Conservation (phyloP, 1,139 yeast genomes). For the Wickerhamomyces sp. region DNA sequence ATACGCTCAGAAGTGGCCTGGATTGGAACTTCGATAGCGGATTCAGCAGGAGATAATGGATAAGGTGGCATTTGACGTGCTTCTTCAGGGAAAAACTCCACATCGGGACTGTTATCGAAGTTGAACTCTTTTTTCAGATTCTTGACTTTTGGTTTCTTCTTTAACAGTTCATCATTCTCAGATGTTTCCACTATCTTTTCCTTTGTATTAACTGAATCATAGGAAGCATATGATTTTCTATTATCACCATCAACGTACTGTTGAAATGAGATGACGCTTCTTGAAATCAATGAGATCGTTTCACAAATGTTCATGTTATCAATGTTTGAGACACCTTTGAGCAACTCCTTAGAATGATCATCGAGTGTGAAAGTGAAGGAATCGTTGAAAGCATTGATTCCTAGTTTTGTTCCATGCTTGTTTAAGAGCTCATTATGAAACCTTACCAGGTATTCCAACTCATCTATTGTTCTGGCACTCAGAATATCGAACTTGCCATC, state of each 20-base stretch:
- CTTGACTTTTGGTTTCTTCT: slow-evolving; percentile 10
- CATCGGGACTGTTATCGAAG: slow-evolving; percentile 11
- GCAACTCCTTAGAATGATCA: slow-evolving; percentile 2
- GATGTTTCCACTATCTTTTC: slow-evolving; percentile 1
- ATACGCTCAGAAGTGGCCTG: too few species aligned
- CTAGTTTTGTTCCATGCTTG: slow-evolving; percentile 14
- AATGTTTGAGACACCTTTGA: slow-evolving; percentile 19
- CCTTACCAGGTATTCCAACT: slow-evolving; percentile 41
- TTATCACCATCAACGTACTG: slow-evolving; percentile 10
- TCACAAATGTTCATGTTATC: slow-evolving; percentile 25
- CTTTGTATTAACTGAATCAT: slow-evolving; percentile 15
- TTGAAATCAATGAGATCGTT: slow-evolving; percentile 22
- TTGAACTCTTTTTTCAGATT: slow-evolving; percentile 20
- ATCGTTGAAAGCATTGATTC: slow-evolving; percentile 4
- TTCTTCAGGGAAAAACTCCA: slow-evolving; percentile 1
- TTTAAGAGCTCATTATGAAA: slow-evolving; percentile 29
- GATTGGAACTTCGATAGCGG: neutral
- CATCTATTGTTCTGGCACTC: slow-evolving; percentile 76
- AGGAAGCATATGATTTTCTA: slow-evolving; percentile 19
- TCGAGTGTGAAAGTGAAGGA: slow-evolving; percentile 20
- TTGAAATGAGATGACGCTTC: slow-evolving; percentile 21
- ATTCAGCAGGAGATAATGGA: neutral
- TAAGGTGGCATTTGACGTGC: neutral
- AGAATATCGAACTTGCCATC: slow-evolving; percentile 61
- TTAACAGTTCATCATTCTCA: slow-evolving; percentile 9